Percentiles rank a stretch among this genome's conserved stretches.
Evolutionary conservation across 305 asterid genomes (phyloP).

Genomic region (Salvia sclarea): DNA sequence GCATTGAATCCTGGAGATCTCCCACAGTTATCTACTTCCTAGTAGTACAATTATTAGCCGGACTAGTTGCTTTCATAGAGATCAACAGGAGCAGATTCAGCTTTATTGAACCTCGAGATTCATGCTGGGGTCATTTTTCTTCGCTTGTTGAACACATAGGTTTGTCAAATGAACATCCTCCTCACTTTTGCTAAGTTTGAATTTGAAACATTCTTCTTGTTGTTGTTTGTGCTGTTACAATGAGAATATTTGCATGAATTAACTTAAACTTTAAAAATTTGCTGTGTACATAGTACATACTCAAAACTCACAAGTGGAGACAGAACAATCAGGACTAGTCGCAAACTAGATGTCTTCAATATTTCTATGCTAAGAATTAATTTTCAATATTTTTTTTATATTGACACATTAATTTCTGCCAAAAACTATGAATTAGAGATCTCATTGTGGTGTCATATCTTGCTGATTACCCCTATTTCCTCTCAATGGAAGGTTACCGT

Average conservation of each 20-base stretch:
- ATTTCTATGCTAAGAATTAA: neutral
- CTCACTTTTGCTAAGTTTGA: neutral
- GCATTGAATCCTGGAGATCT: conserved; percentile 74
- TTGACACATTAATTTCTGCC: neutral
- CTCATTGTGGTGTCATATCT: conserved; percentile 24
- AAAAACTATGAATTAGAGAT: conserved; percentile 17
- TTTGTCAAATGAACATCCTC: conserved; percentile 40
- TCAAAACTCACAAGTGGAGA: neutral
- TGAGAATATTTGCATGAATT: conserved; percentile 11
- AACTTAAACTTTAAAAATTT: neutral
- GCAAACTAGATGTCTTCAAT: neutral
- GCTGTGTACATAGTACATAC: neutral
- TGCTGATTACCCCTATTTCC: conserved; percentile 30
- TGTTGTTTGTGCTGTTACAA: neutral
- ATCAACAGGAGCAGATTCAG: conserved; percentile 58
- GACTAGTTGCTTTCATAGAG: conserved; percentile 66
- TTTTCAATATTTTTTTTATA: neutral
- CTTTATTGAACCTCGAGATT: conserved; percentile 50
- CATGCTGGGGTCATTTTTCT: conserved; percentile 65
- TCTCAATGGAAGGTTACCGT: conserved; percentile 72
- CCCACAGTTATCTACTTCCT: conserved; percentile 73
- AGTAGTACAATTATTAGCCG: conserved; percentile 60
- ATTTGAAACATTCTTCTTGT: neutral
- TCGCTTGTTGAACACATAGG: conserved; percentile 76
- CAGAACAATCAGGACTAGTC: neutral